Percentiles rank a stretch among this genome's conserved stretches.
Evolutionary conservation across 352 stramenopile genomes (phyloP).

Genomic region (Globisporangium cederbergense): DNA sequence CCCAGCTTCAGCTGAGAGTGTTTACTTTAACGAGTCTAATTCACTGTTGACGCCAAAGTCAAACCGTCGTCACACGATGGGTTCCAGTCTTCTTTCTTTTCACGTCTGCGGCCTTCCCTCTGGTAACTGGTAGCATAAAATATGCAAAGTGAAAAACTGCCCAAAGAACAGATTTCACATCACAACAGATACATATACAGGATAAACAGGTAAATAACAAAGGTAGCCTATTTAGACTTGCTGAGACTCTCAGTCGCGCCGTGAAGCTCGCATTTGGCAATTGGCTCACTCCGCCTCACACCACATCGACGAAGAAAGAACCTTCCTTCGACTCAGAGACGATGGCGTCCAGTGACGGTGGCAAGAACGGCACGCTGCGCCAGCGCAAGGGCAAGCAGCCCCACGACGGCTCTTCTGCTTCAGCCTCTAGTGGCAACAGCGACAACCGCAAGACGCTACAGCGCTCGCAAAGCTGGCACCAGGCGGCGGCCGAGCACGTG

Average conservation of each 20-base stretch:
- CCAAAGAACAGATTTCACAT: too few relatives aligned
- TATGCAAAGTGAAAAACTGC: too few relatives aligned
- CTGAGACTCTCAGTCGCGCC: neutral
- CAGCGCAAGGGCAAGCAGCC: constrained; percentile 19
- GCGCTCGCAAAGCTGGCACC: constrained; percentile 58
- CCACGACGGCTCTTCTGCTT: neutral
- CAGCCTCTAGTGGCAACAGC: neutral
- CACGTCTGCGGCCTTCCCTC: neutral
- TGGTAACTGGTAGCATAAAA: neutral
- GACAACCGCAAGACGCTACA: constrained; percentile 13
- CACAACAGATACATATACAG: neutral
- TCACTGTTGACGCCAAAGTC: neutral
- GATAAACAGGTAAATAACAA: neutral
- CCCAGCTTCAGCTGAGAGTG: too few relatives aligned
- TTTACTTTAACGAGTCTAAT: too few relatives aligned
- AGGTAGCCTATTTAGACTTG: too few relatives aligned
- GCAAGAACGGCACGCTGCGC: constrained; percentile 15
- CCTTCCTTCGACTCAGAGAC: neutral
- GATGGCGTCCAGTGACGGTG: constrained; percentile 2
- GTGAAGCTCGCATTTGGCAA: neutral
- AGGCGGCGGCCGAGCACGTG: constrained; percentile 47
- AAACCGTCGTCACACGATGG: constrained; percentile 3
- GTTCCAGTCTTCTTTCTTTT: neutral
- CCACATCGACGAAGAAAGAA: neutral
- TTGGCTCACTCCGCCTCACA: neutral